Base-by-base conservation (phyloP, 805 yeast species). In the Candida nonsorbophila region DNA sequence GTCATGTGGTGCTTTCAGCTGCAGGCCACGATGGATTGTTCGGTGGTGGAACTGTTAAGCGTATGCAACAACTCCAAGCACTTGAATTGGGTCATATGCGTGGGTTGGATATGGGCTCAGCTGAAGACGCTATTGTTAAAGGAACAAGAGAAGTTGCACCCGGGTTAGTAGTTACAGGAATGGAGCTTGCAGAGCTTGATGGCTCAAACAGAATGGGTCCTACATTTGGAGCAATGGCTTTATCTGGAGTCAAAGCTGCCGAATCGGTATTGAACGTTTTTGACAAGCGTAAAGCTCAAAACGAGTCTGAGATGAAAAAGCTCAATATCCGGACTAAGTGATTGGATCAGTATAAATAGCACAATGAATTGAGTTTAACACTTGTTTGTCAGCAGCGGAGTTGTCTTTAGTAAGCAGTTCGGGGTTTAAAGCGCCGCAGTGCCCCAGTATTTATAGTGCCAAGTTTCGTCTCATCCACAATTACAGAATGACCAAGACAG, bases 151-250 rank as follows among this genome's bases (percentile, higher is more conserved):
- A 77, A 51, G 71, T 77, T 25, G 69, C 67, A 30, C 80, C 81
- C 11, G 84, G 84, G 17, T 63, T 77, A 36, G 78, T 76, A 36
- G 79, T 82, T 28, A 72, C 74, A 8, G 88, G 90, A 45, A 81
- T 81, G 90, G 88, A 81, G 58, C 67, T 79, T 41, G 77, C 84
- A 19, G 87, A 81, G 51, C 73, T 80, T 31, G 84, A 79, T 46
- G 87, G 87, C 15, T 72, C 75, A 42, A 78, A 79, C 69, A 73
- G 90, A 59, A 81, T 81, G 87, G 88, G 88, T 16, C 88, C 90
- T 28, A 80, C 87, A 22, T 81, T 81, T 43, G 87, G 86, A 36
- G 87, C 87, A 26, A 81, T 81, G 88, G 80, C 75, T 19, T 70
- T 79, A 33, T 74, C 83, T 16, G 90, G 90, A 45, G 79, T 80